These are phyloP conservation scores for Botrytis fragariae DNA, from an alignment of 2,329 filamentous ascomycete species.

Conservation along the genomic window DNA sequence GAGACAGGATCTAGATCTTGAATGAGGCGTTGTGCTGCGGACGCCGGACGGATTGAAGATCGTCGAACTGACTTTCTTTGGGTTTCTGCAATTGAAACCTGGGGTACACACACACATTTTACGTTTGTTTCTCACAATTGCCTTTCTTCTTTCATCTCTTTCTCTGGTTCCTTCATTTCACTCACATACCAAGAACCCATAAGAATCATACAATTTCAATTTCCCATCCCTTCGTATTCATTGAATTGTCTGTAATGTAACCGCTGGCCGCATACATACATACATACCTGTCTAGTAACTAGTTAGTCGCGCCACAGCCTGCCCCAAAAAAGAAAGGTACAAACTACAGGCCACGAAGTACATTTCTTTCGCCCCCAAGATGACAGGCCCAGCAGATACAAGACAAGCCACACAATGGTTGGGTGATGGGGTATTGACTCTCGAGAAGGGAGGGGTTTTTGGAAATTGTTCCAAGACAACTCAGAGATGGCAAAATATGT, in stretches of 20 bases:
- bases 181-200: not conserved
- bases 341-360: not conserved
- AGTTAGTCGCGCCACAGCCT: not conserved
- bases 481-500: not conserved
- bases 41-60: not conserved
- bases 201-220: not conserved
- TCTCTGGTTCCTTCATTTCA: too few relatives aligned
- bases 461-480: conserved; percentile 18
- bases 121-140: not conserved
- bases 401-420: not conserved
- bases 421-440: not conserved
- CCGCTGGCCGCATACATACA: conserved; percentile 5
- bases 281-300: not conserved
- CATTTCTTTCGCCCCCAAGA: not conserved
- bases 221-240: conserved; percentile 2
- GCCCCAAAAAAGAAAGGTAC: not conserved
- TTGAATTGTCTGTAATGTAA: not conserved
- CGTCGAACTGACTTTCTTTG: not conserved
- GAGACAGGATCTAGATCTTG: not conserved
- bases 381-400: not conserved
- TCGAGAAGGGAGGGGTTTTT: not conserved
- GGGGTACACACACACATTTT: not conserved
- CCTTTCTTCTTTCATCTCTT: not conserved
- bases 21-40: not conserved
- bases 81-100: not conserved